phyloP scores from a whole-genome alignment of 2,329 filamentous ascomycete species.

The Phyllosticta paracitricarpa region DNA sequence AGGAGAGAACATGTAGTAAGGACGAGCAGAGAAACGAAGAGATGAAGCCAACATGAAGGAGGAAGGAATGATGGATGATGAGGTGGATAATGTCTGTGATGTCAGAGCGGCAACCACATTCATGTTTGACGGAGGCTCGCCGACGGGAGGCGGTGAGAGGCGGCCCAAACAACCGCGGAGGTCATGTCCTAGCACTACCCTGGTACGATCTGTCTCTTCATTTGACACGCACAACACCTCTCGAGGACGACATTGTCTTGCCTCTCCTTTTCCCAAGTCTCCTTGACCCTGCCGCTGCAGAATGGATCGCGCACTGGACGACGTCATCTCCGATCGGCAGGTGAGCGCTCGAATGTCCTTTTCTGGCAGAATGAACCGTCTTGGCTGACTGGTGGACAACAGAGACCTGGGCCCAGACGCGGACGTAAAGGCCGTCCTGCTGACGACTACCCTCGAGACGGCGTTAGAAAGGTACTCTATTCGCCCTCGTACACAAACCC shows the following conservation, averaged over 20 bases:
- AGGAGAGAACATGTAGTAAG: no score
- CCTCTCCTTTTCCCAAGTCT: background rate
- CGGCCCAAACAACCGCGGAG: slow-evolving; percentile 1
- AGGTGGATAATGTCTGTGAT: background rate
- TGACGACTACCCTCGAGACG: slow-evolving; percentile 61
- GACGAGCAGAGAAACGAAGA: no score
- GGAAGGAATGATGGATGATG: no score
- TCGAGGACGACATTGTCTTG: background rate
- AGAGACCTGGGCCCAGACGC: slow-evolving; percentile 17
- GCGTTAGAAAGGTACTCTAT: slow-evolving; percentile 69
- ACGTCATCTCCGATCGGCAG: slow-evolving; percentile 52
- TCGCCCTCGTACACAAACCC: background rate
- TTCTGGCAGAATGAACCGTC: background rate
- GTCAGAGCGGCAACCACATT: background rate
- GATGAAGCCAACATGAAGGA: background rate
- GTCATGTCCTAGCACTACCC: background rate
- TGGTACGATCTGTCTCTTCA: background rate
- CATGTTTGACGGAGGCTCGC: background rate
- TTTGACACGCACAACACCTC: background rate
- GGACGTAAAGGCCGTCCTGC: slow-evolving; percentile 34
- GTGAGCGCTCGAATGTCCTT: slow-evolving; percentile 25
- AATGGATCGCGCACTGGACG: slow-evolving; percentile 57
- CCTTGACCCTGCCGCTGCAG: background rate
- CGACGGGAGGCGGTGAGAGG: background rate
- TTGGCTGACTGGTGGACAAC: slow-evolving; percentile 8